These are phyloP conservation scores for Porcisia hertigi DNA, from an alignment of 208 protist species.

Conservation along the genomic window DNA sequence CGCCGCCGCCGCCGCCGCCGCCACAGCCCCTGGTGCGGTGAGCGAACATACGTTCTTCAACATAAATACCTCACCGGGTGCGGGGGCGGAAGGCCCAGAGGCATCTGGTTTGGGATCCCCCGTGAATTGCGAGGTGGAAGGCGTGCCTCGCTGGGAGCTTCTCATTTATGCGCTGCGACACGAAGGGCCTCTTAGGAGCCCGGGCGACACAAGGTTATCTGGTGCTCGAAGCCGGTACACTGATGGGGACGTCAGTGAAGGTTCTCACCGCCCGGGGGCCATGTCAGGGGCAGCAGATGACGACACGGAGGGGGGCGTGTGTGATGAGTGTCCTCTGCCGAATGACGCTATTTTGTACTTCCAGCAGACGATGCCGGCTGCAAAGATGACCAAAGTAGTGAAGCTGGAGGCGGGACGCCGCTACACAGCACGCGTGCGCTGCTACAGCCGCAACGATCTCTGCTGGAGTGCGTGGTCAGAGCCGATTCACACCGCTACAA, in stretches of 20 bases:
- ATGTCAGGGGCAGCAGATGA: neutral
- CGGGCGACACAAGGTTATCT: neutral
- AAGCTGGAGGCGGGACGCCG: conserved; percentile 68
- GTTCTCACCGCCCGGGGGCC: neutral
- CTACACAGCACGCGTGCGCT: conserved; percentile 67
- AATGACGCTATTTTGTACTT: conserved; percentile 28
- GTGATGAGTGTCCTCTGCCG: conserved; percentile 26
- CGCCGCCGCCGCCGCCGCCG: neutral
- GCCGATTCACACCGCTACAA: conserved; percentile 48
- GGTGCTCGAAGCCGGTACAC: neutral
- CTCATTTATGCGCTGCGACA: conserved; percentile 34
- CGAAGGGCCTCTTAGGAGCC: neutral
- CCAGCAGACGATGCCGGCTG: conserved; percentile 50
- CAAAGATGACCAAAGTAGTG: conserved; percentile 68
- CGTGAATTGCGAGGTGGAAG: conserved; percentile 17
- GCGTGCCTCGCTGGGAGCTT: conserved; percentile 74
- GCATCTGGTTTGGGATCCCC: neutral
- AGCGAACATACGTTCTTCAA: neutral
- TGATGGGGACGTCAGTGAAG: neutral
- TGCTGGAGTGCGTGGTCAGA: conserved; percentile 80
- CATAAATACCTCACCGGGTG: neutral
- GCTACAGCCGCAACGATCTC: conserved; percentile 31
- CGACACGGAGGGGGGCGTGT: neutral
- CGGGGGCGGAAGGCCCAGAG: neutral
- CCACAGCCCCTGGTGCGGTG: neutral